Evolutionary conservation across 306 rosid genomes (phyloP).

Genomic region (Corylus heterophylla): DNA sequence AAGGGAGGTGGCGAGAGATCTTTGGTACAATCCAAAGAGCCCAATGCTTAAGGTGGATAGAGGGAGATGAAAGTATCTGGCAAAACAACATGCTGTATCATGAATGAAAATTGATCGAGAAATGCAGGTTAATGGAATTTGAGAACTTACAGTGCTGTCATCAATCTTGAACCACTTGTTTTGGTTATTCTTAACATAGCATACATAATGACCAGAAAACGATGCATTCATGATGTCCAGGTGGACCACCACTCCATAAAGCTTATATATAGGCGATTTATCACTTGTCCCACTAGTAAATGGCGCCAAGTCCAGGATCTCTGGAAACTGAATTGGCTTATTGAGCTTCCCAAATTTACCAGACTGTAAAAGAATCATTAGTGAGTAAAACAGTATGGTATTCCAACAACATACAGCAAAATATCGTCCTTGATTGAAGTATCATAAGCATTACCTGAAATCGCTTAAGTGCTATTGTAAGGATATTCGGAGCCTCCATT

Average conservation of each 20-base stretch:
- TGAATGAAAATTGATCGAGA: constrained; percentile 9
- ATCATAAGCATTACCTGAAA: constrained; percentile 68
- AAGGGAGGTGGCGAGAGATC: neutral
- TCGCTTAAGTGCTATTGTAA: constrained; percentile 92
- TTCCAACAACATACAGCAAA: constrained; percentile 7
- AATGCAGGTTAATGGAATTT: constrained; percentile 16
- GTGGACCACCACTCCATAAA: constrained; percentile 92
- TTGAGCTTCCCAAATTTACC: constrained; percentile 98
- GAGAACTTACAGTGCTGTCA: constrained; percentile 75
- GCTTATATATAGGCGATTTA: constrained; percentile 76
- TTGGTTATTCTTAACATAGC: constrained; percentile 81
- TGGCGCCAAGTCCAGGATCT: constrained; percentile 83
- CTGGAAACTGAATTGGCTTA: constrained; percentile 83
- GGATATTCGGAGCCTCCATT: constrained; percentile 91
- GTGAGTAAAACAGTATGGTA: constrained; percentile 15
- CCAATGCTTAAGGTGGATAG: neutral
- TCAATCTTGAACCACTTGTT: constrained; percentile 98
- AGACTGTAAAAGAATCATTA: constrained; percentile 51
- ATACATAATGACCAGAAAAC: constrained; percentile 95
- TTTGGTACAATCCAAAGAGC: neutral
- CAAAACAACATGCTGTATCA: constrained; percentile 3
- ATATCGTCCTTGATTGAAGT: constrained; percentile 8
- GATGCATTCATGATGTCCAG: constrained; percentile 91
- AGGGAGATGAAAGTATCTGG: neutral
- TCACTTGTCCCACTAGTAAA: constrained; percentile 91